Evolutionary conservation across 1,284 basidiomycete species (phyloP), one percentile per base, ranked within the genome.

Genomic region (Apiotrichum gracile): DNA sequence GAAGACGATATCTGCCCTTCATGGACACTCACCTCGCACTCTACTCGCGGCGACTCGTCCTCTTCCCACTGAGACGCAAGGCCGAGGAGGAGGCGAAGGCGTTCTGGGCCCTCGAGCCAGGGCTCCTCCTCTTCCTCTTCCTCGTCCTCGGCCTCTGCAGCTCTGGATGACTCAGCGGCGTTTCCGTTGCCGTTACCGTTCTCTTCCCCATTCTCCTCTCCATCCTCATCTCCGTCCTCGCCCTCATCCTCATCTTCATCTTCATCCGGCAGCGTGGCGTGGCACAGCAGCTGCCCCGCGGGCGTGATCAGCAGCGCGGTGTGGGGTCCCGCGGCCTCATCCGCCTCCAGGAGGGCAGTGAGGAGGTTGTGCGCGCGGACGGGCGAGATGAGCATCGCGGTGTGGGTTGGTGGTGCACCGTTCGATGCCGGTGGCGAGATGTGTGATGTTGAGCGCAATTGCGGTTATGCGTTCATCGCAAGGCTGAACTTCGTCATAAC

Each of bases 1-100:
- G 6, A 3, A 22, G 19, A 4, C 33, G 9, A 25, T 13, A 9
- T 6, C n/a, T n/a, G n/a, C n/a, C n/a, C n/a, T n/a, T n/a, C n/a
- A n/a, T n/a, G n/a, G n/a, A n/a, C n/a, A 33, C 43, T 42, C 48
- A 70, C 68, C 60, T 70, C 68, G 51, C 66, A 70, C 48, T 67
- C 68, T 24, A 70, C 62, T 16, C 61, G 57, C 10, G 63, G 63
- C 21, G 64, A 66, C 40, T 59, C 62, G 33, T 65, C 67, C 43
- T 66, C 64, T 27, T 66, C 61, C 65, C 65, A 68, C 47, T 70
- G 66, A 17, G 58, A 61, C n/a, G 65, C 62, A 4, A 70, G 52
- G 7, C 68, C 68, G 9, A 63, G 54, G 13, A 70, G 51, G n/a
- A 70, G 47, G 9, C 68, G 54, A 42, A 66, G 39, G n/a, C 68